Base-by-base conservation (phyloP, 805 yeast genomes). In the Hemisphaericaspora nanyangensis region DNA sequence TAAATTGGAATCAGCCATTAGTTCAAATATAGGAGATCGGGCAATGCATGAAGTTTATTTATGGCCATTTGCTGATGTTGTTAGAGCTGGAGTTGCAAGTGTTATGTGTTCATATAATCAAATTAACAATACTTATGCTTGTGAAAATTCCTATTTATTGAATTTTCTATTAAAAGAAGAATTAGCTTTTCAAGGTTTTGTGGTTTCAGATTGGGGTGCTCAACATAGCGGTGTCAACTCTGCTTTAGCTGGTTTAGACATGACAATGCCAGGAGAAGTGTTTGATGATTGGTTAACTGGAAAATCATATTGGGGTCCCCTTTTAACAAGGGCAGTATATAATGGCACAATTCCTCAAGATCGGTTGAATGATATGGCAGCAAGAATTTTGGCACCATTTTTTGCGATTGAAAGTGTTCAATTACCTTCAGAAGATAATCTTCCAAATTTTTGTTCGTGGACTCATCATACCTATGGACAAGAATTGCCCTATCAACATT, bases 181-280 rank as follows among this genome's bases (percentile, higher is more conserved):
- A 54, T 56, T 78, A 37, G 84, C 83, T 0, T 80, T 79, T 50
- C 83, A 79, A 58, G 85, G 85, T 0, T 79, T 77, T 54, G 80
- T 79, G n/a, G 72, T 78, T 40, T 69, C 80, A 19, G 85, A 79
- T 51, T 78, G 84, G 82, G 78, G 76, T n/a, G 84, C 81, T 5
- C 80, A 74, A 43, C 80, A 74, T 46, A 52, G 73, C 7, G 84
- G 85, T 5, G 77, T 78, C 5, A 65, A 68, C 36, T 68, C 80
- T 1, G 79, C 76, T 1, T 56, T 76, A 17, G 69, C 82, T 2
- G 86, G 86, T 2, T 56, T 77, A 26, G 85, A 80, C 55, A 77
- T 80, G 82, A 64, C 75, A 10, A 78, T 80, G 84, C 85, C 85
- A 1, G 79, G 80, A 2, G 78, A 74, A 39, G 56, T 67, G 1